phyloP scores from a whole-genome alignment of 257 asterid genomes.

The Primulina eburnea region DNA sequence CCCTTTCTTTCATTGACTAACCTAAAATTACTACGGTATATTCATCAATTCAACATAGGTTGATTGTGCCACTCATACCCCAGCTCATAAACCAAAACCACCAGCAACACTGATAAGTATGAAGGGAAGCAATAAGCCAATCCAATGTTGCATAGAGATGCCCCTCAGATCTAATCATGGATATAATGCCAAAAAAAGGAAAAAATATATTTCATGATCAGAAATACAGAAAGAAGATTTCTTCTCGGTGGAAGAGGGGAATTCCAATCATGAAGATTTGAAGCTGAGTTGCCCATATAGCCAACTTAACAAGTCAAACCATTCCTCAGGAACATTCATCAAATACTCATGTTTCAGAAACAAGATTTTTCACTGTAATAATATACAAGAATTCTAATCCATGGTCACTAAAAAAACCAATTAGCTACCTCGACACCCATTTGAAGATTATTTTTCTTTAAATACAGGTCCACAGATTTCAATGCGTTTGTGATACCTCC shows the following conservation, averaged over 20 bases:
- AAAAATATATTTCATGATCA: not conserved
- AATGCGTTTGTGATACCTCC: conserved; percentile 80
- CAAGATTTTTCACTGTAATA: conserved; percentile 7
- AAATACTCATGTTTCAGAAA: not conserved
- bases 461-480: conserved; percentile 72
- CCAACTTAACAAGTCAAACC: not conserved
- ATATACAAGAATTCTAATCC: not conserved
- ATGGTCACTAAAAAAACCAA: not conserved
- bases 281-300: not conserved
- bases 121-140: too few species aligned
- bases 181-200: not conserved
- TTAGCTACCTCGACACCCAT: conserved; percentile 85
- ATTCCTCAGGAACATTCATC: not conserved
- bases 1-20: not conserved
- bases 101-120: not conserved
- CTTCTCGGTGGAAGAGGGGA: not conserved
- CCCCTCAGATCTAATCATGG: not conserved
- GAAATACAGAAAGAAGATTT: not conserved
- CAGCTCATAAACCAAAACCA: not conserved
- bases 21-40: not conserved
- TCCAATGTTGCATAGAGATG: not conserved
- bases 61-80: not conserved
- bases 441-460: conserved; percentile 65
- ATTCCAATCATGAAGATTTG: not conserved
- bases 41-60: not conserved